phyloP scores from a whole-genome alignment of 306 rosid genomes.

The Erythrophleum fordii region DNA sequence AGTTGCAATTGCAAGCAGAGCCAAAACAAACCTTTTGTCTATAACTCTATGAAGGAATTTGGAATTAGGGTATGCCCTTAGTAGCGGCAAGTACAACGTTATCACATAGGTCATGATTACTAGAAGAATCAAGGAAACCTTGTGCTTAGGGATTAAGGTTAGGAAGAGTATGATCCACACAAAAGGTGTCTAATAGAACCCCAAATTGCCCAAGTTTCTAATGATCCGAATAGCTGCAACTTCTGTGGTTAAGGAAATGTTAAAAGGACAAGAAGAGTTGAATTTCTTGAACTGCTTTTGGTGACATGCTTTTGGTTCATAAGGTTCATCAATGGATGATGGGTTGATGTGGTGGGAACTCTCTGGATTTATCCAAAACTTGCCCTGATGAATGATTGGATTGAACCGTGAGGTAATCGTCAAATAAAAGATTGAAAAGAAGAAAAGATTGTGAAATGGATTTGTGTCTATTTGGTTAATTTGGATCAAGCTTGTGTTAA shows the following conservation, averaged over 20 bases:
- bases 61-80: slow-evolving; percentile 54
- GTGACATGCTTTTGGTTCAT: slow-evolving; percentile 45
- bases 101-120: slow-evolving; percentile 59
- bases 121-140: slow-evolving; percentile 55
- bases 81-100: slow-evolving; percentile 40
- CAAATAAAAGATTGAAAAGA: not conserved
- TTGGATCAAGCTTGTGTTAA: not conserved
- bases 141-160: slow-evolving; percentile 54
- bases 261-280: slow-evolving; percentile 47
- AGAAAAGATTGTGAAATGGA: not conserved
- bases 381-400: slow-evolving; percentile 40
- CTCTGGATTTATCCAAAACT: slow-evolving; percentile 56
- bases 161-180: slow-evolving; percentile 73
- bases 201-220: slow-evolving; percentile 46
- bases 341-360: slow-evolving; percentile 40
- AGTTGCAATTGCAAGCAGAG: slow-evolving; percentile 51
- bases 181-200: slow-evolving; percentile 57
- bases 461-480: not conserved
- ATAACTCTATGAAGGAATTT: slow-evolving; percentile 47
- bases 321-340: slow-evolving; percentile 17
- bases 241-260: slow-evolving; percentile 59
- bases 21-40: slow-evolving; percentile 49
- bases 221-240: slow-evolving; percentile 49
- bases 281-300: slow-evolving; percentile 33
- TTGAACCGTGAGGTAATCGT: too few species aligned